Evolutionary conservation across 495 filamentous ascomycete genomes (phyloP), one percentile per base, ranked within the genome.

Genomic region (Hypoxylon perforatum): DNA sequence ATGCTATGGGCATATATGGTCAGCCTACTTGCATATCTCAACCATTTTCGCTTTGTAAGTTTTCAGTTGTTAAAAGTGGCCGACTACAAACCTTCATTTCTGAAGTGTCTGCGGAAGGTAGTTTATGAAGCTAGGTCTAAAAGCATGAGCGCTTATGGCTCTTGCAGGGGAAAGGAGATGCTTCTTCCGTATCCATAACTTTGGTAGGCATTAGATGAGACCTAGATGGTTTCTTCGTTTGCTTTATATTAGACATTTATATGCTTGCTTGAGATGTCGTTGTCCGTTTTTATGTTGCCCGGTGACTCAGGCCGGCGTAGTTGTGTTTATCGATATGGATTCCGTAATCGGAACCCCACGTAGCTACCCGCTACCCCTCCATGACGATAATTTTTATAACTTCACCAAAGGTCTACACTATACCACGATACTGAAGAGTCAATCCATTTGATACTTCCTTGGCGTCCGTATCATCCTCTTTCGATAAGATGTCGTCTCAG

Each of bases 341-440:
- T 61, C 57, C 57, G 63, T 44, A 22, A 61, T 61, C 52, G 57
- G 67, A 54, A 57, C 62, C 62, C 67, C 57, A 52, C 67, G 57
- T 70, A 33, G 30, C 30, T 33, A 3, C 30, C 11, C 30, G n/a
- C 7, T 33, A 19, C 67, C 67, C 67, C 57, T 66, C 57, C 45
- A 51, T 48, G 45, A 30, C 28, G 12, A 38, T 46, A 15, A 45
- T 41, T 54, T 61, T 36, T 49, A 14, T 12, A 61, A 53, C 48
- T 53, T 53, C 48, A 54, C 36, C 19, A 15, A 17, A 44, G 6
- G 14, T 28, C 38, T 4, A 52, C 14, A 11, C 15, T 52, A 17
- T 42, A 42, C 2, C 12, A 42, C 25, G 25, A 28, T 28, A 28
- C 25, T 28, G 9, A 38, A 38, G 35, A 12, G n/a, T 11, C 10